These are phyloP conservation scores for Fusarium nodosum DNA, from an alignment of 2,329 filamentous ascomycete genomes.

Conservation along the genomic window DNA sequence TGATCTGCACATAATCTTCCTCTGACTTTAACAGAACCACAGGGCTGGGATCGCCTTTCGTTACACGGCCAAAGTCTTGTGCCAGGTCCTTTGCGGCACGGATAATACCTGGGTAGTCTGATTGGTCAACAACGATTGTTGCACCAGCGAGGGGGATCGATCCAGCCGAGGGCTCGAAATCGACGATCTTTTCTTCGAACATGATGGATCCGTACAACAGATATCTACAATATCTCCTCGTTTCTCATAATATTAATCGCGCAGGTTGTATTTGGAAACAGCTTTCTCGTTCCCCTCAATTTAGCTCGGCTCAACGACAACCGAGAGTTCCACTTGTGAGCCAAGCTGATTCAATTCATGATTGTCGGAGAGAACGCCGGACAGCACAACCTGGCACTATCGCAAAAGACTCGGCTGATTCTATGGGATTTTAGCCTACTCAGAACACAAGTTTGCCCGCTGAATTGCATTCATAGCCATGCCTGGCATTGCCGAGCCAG, in stretches of 20 bases:
- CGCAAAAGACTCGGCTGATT: background rate
- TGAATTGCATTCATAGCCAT: conserved; percentile 25
- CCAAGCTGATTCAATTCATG: background rate
- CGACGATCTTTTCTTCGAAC: conserved; percentile 31
- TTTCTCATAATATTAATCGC: background rate
- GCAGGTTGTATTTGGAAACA: background rate
- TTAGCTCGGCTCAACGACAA: conserved; percentile 2
- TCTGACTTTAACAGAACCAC: background rate
- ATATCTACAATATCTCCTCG: background rate
- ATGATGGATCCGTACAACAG: background rate
- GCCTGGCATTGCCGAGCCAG: background rate
- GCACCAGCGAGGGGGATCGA: conserved; percentile 24
- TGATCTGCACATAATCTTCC: background rate
- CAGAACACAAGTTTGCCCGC: background rate
- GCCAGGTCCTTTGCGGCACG: conserved; percentile 33
- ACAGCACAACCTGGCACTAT: accelerated
- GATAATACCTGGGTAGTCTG: conserved; percentile 25
- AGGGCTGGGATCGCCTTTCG: background rate
- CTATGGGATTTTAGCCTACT: background rate
- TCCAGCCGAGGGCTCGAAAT: conserved; percentile 2
- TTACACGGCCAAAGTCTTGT: conserved; percentile 28
- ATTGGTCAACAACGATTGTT: conserved; percentile 27
- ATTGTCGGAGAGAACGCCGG: conserved; percentile 7
- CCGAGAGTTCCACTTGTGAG: conserved; percentile 4
- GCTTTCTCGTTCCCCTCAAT: conserved; percentile 2